Percentiles rank a stretch among this genome's conserved stretches.
These are phyloP conservation scores for Catharanthus roseus DNA, from an alignment of 257 asterid genomes.

Conservation along the genomic window DNA sequence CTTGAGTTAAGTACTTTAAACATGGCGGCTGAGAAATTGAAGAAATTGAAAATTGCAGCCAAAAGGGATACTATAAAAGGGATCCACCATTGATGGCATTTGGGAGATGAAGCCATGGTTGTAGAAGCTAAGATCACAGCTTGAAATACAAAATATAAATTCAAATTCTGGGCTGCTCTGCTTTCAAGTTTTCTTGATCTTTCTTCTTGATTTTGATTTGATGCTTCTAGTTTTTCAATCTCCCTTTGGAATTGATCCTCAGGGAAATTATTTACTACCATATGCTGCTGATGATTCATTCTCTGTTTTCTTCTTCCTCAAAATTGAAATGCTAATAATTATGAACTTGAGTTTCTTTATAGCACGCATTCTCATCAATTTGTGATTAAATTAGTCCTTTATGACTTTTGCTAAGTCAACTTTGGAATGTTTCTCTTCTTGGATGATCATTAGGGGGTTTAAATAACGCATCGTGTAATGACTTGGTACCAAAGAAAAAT, in stretches of 20 bases:
- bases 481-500: too few relatives aligned
- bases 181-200: constrained; percentile 32
- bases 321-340: background rate
- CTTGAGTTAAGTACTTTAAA: constrained; percentile 24
- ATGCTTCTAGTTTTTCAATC: constrained; percentile 22
- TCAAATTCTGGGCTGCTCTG: constrained; percentile 44
- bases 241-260: constrained; percentile 26
- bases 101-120: constrained; percentile 23
- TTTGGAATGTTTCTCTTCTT: background rate
- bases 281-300: constrained; percentile 20
- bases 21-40: constrained; percentile 21
- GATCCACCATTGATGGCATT: constrained; percentile 47
- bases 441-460: background rate
- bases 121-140: constrained; percentile 45
- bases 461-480: background rate
- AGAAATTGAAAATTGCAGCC: constrained; percentile 34
- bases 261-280: constrained; percentile 2
- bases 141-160: constrained; percentile 47
- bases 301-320: background rate
- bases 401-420: constrained; percentile 11
- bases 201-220: constrained; percentile 34
- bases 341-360: background rate
- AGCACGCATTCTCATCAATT: background rate
- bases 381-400: background rate
- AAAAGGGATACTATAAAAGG: constrained; percentile 42